phyloP scores from a whole-genome alignment of 1,139 yeast species.

The Taphrina betulina region DNA sequence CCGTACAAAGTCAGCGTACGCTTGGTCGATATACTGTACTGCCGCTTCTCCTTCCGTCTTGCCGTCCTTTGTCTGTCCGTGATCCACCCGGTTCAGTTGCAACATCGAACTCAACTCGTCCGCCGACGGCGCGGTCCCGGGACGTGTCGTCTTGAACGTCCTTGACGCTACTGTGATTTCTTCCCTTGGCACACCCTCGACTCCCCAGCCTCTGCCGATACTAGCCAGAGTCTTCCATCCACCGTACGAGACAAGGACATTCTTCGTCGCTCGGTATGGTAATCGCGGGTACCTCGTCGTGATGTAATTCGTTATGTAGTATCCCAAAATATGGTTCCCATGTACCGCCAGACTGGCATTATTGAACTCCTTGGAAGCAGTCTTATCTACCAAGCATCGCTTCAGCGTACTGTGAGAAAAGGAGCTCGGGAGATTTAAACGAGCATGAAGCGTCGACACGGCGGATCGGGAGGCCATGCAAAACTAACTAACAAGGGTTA shows the following conservation, averaged over 20 bases:
- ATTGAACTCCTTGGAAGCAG: slow-evolving; percentile 41
- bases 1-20: slow-evolving; percentile 53
- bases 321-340: slow-evolving; percentile 75
- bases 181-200: slow-evolving; percentile 57
- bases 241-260: slow-evolving; percentile 70
- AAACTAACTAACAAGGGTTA: too few relatives aligned
- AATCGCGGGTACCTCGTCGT: slow-evolving; percentile 80
- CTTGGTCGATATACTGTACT: slow-evolving; percentile 47
- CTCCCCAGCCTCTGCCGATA: slow-evolving; percentile 79
- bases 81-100: slow-evolving; percentile 30
- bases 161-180: slow-evolving; percentile 45
- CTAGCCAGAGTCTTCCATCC: slow-evolving; percentile 63
- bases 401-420: slow-evolving; percentile 71
- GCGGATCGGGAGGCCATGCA: slow-evolving; percentile 47
- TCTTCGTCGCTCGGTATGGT: slow-evolving; percentile 73
- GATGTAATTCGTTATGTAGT: slow-evolving; percentile 71
- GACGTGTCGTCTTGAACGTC: slow-evolving; percentile 49
- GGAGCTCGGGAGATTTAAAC: slow-evolving; percentile 56
- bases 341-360: slow-evolving; percentile 43
- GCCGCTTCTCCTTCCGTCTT: slow-evolving; percentile 49
- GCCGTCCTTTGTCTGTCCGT: slow-evolving; percentile 41
- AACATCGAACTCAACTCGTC: slow-evolving; percentile 36
- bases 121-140: slow-evolving; percentile 63
- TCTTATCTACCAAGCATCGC: slow-evolving; percentile 67
- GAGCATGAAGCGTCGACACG: slow-evolving; percentile 73